Evolutionary conservation across 352 stramenopile genomes (phyloP), one percentile per base, ranked within the genome.

Genomic region (Achlya hypogyna): DNA sequence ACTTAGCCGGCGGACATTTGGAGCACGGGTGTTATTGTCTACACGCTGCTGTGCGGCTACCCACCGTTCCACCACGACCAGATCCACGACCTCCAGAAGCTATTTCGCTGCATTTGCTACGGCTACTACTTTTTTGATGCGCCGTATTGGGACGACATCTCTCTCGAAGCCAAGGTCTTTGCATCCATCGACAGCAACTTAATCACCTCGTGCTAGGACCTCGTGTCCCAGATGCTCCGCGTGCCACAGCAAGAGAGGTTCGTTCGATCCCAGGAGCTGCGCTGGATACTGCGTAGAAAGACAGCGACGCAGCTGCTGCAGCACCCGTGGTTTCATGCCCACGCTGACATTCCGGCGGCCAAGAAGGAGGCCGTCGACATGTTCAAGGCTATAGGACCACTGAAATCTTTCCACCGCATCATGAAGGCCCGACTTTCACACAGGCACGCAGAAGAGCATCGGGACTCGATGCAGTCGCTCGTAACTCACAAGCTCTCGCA

Each of bases 121-220:
- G 67, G 59, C 23, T 66, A 47, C 29, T 72, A 56, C 51, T 59
- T 70, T n/a, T 94, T 89, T 51, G 80, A 89, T 68, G 82, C 82
- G 53, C 80, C 81, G n/a, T 89, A 91, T 67, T 94, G 85, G 85
- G 84, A 92, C 64, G 75, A 88, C 49, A 81, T 94, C 51, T 89
- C 78, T 35, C 49, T 45, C 1, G 78, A 88, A 22, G 85, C 85
- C 53, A 92, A 94, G 74, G 80, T 62, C 31, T 28, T 22, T 4
- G 18, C 49, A 35, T 32, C 12, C 45, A 27, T n/a, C 45, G 8
- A 10, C 25, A 4, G 5, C 25, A 58, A 58, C 14, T 58, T 31
- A 18, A 22, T 20, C n/a, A 9, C 18, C 5, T 10, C n/a, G 9
- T 5, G 8, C 6, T 45, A 64, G 54, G 54, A 64, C 28, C 34